A percentile compares a stretch with the other conserved stretches of the same genome.
phyloP scores from a whole-genome alignment of 2,329 filamentous ascomycete genomes.

The Neofusicoccum laricinum region DNA sequence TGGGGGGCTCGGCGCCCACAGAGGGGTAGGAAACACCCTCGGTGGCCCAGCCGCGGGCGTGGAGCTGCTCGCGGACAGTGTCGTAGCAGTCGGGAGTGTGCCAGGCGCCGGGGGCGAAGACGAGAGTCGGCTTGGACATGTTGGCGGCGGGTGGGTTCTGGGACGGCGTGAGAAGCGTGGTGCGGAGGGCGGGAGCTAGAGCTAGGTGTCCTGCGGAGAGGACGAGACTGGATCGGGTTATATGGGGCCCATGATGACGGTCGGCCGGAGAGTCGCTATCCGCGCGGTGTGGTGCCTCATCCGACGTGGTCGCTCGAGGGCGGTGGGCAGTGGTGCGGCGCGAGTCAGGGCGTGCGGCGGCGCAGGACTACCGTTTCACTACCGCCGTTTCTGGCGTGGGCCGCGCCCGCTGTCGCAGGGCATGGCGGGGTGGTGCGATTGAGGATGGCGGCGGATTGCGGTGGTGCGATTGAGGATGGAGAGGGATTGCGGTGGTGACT shows the following conservation, averaged over 20 bases:
- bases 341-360: background rate
- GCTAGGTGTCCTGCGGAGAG: background rate
- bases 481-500: too few relatives aligned
- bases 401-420: background rate
- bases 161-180: background rate
- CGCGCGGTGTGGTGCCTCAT: background rate
- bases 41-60: slow-evolving; percentile 30
- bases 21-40: slow-evolving; percentile 29
- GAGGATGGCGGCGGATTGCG: too few relatives aligned
- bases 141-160: background rate
- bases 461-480: too few relatives aligned
- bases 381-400: background rate
- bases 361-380: background rate
- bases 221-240: background rate
- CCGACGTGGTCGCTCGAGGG: background rate
- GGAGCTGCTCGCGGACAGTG: slow-evolving; percentile 26
- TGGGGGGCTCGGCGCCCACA: slow-evolving; percentile 25
- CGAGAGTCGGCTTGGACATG: slow-evolving; percentile 29
- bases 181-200: background rate
- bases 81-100: slow-evolving; percentile 33
- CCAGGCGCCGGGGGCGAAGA: slow-evolving; percentile 39
- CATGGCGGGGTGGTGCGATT: background rate
- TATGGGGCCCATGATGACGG: background rate
- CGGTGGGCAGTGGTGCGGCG: background rate
- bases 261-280: background rate